These are phyloP conservation scores for Solanum corneliomulleri DNA, from an alignment of 257 asterid genomes.

Conservation along the genomic window DNA sequence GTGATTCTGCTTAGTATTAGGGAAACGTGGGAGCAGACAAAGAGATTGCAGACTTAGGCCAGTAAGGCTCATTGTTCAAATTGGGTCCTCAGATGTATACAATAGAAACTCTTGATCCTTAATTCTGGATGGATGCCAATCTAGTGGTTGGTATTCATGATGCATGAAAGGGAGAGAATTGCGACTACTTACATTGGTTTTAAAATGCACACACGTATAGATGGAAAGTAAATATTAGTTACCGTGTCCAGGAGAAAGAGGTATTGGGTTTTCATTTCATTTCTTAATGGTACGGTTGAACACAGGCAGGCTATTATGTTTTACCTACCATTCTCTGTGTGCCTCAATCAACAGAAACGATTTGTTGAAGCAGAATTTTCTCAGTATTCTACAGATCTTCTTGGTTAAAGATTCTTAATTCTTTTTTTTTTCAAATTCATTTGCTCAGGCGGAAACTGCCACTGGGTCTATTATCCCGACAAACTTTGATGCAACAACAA, in stretches of 20 bases:
- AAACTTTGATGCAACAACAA: conserved; percentile 51
- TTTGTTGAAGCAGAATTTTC: background rate
- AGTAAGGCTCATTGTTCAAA: background rate
- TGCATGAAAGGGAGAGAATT: background rate
- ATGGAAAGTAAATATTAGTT: background rate
- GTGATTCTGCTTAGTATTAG: background rate
- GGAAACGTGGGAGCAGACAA: background rate
- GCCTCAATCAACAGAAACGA: background rate
- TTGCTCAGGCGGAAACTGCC: conserved; percentile 54
- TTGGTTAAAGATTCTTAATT: background rate
- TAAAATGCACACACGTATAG: background rate
- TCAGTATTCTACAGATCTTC: background rate
- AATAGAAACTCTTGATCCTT: background rate
- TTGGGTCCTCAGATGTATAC: background rate
- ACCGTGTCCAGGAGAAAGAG: background rate
- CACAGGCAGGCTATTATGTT: background rate
- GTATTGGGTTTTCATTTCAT: background rate
- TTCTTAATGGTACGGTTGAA: background rate
- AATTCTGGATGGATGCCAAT: background rate
- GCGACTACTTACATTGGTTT: background rate
- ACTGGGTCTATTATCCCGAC: conserved; percentile 66
- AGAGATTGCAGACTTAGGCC: background rate
- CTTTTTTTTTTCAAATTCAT: background rate
- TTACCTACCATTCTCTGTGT: background rate
- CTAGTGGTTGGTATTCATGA: background rate